phyloP scores from a whole-genome alignment of 306 rosid species.

The Gillenia trifoliata region DNA sequence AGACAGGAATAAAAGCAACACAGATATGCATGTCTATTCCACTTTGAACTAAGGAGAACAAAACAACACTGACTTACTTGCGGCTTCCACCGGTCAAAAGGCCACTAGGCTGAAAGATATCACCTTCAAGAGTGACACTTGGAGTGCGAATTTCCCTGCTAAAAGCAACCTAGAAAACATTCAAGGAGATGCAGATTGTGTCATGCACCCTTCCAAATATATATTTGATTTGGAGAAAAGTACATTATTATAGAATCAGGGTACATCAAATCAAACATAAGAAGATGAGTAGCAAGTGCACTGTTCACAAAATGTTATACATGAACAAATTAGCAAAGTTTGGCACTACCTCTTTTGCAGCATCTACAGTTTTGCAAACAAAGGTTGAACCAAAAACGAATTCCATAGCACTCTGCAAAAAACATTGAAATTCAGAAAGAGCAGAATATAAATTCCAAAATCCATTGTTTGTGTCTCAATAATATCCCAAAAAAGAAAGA shows the following conservation, averaged over 20 bases:
- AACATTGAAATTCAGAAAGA: not conserved
- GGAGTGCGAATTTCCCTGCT: slow-evolving; percentile 58
- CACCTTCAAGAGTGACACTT: slow-evolving; percentile 99
- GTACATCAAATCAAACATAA: not conserved
- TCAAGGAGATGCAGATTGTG: slow-evolving; percentile 19
- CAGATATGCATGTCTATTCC: slow-evolving; percentile 1
- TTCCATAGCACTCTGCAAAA: slow-evolving; percentile 83
- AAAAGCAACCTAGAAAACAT: slow-evolving; percentile 71
- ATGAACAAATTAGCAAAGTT: slow-evolving; percentile 11
- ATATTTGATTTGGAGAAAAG: not conserved
- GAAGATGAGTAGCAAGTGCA: not conserved
- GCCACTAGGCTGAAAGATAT: slow-evolving; percentile 94
- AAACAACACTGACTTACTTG: slow-evolving; percentile 52
- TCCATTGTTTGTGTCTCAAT: not conserved
- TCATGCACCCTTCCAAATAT: slow-evolving; percentile 16
- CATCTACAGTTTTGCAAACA: slow-evolving; percentile 74
- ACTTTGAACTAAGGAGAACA: slow-evolving; percentile 10
- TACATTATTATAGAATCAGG: not conserved
- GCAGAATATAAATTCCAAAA: not conserved
- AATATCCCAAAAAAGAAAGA: not conserved
- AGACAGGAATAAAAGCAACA: not conserved
- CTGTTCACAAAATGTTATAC: slow-evolving; percentile 5
- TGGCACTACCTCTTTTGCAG: slow-evolving; percentile 87
- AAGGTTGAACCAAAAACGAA: slow-evolving; percentile 91
- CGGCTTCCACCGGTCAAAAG: slow-evolving; percentile 98